Base-by-base conservation (phyloP, 1,284 basidiomycete genomes). In the Sporisorium reilianum region DNA sequence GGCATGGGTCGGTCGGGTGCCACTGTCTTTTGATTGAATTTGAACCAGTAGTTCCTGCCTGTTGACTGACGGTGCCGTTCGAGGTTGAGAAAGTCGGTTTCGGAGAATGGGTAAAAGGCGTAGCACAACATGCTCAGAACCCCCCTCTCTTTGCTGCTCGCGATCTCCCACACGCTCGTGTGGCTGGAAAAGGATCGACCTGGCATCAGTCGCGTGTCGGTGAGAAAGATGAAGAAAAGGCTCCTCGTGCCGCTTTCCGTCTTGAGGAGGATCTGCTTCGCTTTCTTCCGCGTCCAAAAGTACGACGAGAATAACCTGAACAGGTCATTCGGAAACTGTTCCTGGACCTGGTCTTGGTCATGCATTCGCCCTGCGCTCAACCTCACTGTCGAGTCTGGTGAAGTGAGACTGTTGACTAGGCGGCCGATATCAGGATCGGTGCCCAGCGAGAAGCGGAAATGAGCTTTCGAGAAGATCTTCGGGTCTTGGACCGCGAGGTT, bases 31-130 rank as follows among this genome's bases (percentile, higher is more conserved):
- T 14, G n/a, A 22, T 22, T 3, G 5, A 28, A 20, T 2, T 18
- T 10, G 32, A 56, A 26, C 32, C 20, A 26, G 25, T 38, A 56
- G 30, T 25, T 48, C n/a, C n/a, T 22, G 9, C 18, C 10, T 10
- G 45, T 46, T 12, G 55, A 23, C 16, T 22, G 7, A 3, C 4
- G 34, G 9, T 28, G 32, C 3, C 4, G 14, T 0, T 46, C 55
- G 10, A 56, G 34, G 26, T 10, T 20, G 23, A 22, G 9, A 11
- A 46, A 56, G n/a, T 46, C 55, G 14, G 8, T 4, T 5, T 2
- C n/a, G 7, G 55, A 56, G 55, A 56, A 56, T 0, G 55, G 45
- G 16, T 38, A 34, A 18, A 56, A 48, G 16, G 44, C 55, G n/a
- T 30, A 26, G 30, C 38, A 38, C 18, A 26, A 40, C 34, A 56